Percentiles rank a stretch among this genome's conserved stretches.
Conservation (phyloP, 176 grass and related monocot genomes). For the Themeda triandra region DNA sequence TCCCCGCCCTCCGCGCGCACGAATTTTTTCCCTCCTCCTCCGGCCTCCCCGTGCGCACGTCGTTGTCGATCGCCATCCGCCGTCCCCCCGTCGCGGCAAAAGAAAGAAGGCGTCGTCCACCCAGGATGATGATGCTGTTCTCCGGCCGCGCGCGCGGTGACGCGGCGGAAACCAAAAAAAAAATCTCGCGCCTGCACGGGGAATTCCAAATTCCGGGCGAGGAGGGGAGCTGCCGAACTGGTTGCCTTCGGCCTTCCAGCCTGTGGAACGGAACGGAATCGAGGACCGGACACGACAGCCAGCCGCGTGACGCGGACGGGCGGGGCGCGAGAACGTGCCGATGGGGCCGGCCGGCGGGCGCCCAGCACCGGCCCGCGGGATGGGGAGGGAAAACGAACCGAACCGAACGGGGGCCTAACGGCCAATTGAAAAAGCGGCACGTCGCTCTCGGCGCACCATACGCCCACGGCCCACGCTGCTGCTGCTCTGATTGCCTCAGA, state of each 20-base stretch:
- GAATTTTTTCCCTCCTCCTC: background rate
- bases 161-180: background rate
- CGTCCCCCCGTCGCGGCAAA: background rate
- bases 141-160: background rate
- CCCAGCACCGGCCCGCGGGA: background rate
- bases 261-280: conserved; percentile 32
- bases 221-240: too few relatives aligned
- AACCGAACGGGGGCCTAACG: too few relatives aligned
- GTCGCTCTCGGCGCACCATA: conserved; percentile 15
- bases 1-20: background rate
- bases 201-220: too few relatives aligned
- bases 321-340: background rate
- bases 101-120: too few relatives aligned
- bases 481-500: background rate
- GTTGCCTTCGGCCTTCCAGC: too few relatives aligned
- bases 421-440: conserved; percentile 21
- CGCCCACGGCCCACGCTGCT: background rate
- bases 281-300: background rate
- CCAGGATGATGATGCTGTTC: background rate
- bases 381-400: background rate
- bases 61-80: background rate
- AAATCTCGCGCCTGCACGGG: background rate
- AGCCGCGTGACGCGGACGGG: conserved; percentile 20
- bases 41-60: background rate
- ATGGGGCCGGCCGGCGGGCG: background rate